Evolutionary conservation across 2,329 filamentous ascomycete species (phyloP), one percentile per base, ranked within the genome.

Genomic region (Hypoxylon sp.): DNA sequence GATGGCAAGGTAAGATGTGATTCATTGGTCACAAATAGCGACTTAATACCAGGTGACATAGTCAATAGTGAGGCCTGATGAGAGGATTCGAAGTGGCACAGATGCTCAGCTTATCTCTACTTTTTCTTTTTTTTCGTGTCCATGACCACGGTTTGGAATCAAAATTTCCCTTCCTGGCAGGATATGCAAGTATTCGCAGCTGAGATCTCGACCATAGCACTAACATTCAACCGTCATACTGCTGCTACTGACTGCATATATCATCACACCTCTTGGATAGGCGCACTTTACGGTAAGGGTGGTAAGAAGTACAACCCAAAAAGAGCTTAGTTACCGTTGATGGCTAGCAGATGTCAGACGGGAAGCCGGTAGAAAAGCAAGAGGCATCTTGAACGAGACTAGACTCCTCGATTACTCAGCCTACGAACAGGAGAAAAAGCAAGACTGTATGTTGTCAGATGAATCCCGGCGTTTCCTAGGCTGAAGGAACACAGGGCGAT

Each of bases 101-200:
- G 30, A 34, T 17, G 8, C 30, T 34, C 30, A 19, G 30, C 30
- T 34, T 34, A 34, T 34, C 20, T 34, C 30, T 34, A 34, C 20
- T 2, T 34, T 34, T 34, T 34, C 15, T 11, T 19, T 8, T 17
- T 34, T 4, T 17, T 17, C 15, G 16, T 34, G 15, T 34, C n/a
- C n/a, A n/a, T n/a, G n/a, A n/a, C n/a, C n/a, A n/a, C n/a, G n/a
- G n/a, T n/a, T 34, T 34, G 30, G 15, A 34, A 34, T 34, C 15
- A 19, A n/a, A n/a, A 4, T 11, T 34, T 11, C 30, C 7, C 30
- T 34, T 9, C 16, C 4, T 5, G 30, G 30, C 15, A 19, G 16
- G 2, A 4, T 19, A 8, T 34, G 30, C 30, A 11, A 34, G 30
- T 11, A n/a, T 15, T 17, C 7, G 20, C 9, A 11, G 16, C 15